phyloP scores from a whole-genome alignment of 148 eudicot genomes.

The Nepenthes mirabilis region DNA sequence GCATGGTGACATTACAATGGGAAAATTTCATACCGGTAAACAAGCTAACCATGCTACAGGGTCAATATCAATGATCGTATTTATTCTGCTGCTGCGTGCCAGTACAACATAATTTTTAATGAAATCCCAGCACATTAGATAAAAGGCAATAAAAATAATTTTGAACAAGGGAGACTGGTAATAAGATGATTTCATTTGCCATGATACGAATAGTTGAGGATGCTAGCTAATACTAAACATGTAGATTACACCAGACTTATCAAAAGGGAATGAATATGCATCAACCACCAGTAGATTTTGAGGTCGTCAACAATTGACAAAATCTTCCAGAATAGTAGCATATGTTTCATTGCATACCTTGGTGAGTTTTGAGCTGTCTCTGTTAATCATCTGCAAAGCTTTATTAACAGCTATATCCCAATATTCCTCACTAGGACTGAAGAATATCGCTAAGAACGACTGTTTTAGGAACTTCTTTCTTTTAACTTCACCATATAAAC shows the following conservation, averaged over 20 bases:
- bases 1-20: background rate
- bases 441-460: conserved; percentile 23
- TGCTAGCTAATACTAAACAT: too few species aligned
- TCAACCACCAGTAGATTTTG: too few species aligned
- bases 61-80: conserved; percentile 55
- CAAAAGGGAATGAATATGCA: too few species aligned
- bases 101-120: conserved; percentile 63
- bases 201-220: too few species aligned
- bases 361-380: conserved; percentile 42
- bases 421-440: conserved; percentile 39
- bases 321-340: background rate
- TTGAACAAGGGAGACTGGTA: background rate
- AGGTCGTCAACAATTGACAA: background rate
- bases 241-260: too few species aligned
- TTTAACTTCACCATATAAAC: conserved; percentile 20
- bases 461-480: conserved; percentile 31
- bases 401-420: conserved; percentile 65
- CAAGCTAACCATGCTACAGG: conserved; percentile 78
- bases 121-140: background rate
- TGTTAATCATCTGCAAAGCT: conserved; percentile 61
- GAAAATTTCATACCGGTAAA: conserved; percentile 48
- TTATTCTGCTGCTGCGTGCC: conserved; percentile 89
- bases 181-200: background rate
- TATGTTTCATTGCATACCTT: conserved; percentile 38
- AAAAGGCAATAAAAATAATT: background rate